Evolutionary conservation across 345 rosid species (phyloP).

Genomic region (Noccaea bulbosa): DNA sequence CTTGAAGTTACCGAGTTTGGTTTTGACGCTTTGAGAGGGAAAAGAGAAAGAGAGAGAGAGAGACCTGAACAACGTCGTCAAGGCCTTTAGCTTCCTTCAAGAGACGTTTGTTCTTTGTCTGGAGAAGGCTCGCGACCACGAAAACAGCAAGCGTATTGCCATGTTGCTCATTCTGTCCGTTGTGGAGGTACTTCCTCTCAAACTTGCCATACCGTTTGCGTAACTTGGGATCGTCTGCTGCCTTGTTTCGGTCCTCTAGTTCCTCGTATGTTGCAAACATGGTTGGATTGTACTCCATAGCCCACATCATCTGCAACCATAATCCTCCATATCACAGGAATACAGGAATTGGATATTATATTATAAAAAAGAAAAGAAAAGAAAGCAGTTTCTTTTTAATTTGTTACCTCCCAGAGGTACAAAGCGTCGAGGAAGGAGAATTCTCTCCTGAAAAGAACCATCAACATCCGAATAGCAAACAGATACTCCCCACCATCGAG

Average conservation of each 20-base stretch:
- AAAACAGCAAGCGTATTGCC: slow-evolving; percentile 68
- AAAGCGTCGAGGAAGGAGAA: slow-evolving; percentile 82
- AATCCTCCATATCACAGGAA: slow-evolving; percentile 37
- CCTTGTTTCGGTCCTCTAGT: slow-evolving; percentile 42
- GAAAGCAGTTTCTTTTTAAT: not conserved
- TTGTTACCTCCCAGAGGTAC: slow-evolving; percentile 96
- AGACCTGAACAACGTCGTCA: slow-evolving; percentile 88
- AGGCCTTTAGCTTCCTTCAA: slow-evolving; percentile 85
- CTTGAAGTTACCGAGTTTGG: slow-evolving; percentile 1
- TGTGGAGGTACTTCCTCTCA: slow-evolving; percentile 63
- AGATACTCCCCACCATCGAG: slow-evolving; percentile 92
- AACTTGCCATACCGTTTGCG: slow-evolving; percentile 86
- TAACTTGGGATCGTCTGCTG: slow-evolving; percentile 50
- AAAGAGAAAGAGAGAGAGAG: slow-evolving; percentile 32
- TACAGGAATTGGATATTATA: not conserved
- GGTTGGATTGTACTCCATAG: slow-evolving; percentile 94
- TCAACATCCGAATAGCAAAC: slow-evolving; percentile 94
- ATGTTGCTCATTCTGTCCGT: slow-evolving; percentile 53
- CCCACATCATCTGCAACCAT: slow-evolving; percentile 89
- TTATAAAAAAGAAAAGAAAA: too few species aligned
- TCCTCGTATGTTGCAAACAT: slow-evolving; percentile 67
- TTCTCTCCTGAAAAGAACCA: slow-evolving; percentile 97
- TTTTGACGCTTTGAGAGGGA: not conserved
- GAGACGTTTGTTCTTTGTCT: slow-evolving; percentile 82
- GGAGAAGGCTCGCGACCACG: slow-evolving; percentile 87